These are phyloP conservation scores for Xylariaceae sp. DNA, from an alignment of 2,329 filamentous ascomycete species.

Conservation along the genomic window DNA sequence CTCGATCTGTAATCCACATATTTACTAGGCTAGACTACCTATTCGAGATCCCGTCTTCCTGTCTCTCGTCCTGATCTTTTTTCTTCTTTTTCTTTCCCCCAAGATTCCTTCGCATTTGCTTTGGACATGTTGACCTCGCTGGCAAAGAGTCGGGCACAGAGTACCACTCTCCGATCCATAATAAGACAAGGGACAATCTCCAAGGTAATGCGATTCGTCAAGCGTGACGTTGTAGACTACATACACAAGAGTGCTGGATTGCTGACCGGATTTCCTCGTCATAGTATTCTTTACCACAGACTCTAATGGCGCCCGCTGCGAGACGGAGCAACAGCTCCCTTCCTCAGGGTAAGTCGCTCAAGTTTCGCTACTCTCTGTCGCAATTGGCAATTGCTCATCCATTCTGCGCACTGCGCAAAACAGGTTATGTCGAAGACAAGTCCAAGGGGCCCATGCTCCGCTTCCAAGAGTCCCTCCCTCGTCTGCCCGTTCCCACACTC, in stretches of 20 bases:
- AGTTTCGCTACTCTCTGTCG: constrained; percentile 12
- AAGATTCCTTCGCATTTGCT: not conserved
- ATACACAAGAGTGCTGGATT: not conserved
- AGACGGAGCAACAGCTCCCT: constrained; percentile 55
- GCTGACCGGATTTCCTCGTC: not conserved
- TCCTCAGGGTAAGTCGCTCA: constrained; percentile 39
- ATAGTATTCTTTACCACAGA: not conserved
- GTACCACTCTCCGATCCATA: constrained; percentile 29
- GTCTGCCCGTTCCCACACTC: constrained; percentile 72
- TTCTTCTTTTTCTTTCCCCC: constrained; percentile 10
- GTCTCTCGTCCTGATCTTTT: constrained; percentile 10
- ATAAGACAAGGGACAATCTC: constrained; percentile 20
- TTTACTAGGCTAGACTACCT: no score
- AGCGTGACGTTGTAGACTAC: no score
- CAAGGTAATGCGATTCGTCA: constrained; percentile 25
- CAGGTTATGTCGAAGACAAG: constrained; percentile 74
- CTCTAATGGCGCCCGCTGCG: constrained; percentile 47
- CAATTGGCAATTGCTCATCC: no score
- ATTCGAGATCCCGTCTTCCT: no score
- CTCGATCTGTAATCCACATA: no score
- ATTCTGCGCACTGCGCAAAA: constrained; percentile 1
- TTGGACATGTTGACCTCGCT: constrained; percentile 31
- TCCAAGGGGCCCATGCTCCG: constrained; percentile 76
- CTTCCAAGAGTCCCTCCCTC: constrained; percentile 79
- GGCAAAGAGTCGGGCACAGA: constrained; percentile 31